Evolutionary conservation across 805 yeast species (phyloP).

Genomic region (Dipodascus albidus): DNA sequence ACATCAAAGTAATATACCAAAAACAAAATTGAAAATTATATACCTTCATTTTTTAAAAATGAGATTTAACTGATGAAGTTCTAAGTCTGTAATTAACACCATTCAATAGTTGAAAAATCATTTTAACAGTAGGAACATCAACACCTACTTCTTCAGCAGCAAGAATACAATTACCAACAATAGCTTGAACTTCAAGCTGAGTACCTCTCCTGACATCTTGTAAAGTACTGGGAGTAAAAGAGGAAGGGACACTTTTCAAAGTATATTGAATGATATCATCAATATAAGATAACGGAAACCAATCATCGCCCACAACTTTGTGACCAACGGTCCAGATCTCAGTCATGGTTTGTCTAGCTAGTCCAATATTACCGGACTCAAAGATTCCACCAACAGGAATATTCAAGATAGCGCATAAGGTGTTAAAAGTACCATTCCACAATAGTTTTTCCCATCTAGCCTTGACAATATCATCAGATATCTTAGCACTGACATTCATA

Average conservation of each 20-base stretch:
- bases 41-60: too few species aligned
- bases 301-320: conserved; percentile 7
- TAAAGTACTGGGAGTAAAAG: conserved; percentile 10
- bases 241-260: background rate
- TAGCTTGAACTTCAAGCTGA: conserved; percentile 8
- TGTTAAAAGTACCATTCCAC: conserved; percentile 11
- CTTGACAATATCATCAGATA: conserved; percentile 5
- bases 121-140: conserved; percentile 8
- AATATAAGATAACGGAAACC: conserved; percentile 4
- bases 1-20: too few species aligned
- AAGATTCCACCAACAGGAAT: conserved; percentile 7
- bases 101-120: conserved; percentile 5
- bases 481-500: conserved; percentile 2
- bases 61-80: background rate
- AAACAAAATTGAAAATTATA: too few species aligned
- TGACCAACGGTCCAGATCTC: conserved; percentile 10
- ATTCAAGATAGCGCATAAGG: conserved; percentile 8
- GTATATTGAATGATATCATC: conserved; percentile 4
- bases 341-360: conserved; percentile 1
- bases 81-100: conserved; percentile 7
- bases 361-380: conserved; percentile 4
- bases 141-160: conserved; percentile 8
- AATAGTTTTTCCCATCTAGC: conserved; percentile 10
- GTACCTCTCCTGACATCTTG: conserved; percentile 12
- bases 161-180: conserved; percentile 8